Evolutionary conservation across 2,329 filamentous ascomycete genomes (phyloP), one percentile per base, ranked within the genome.

Genomic region (Lasiodiplodia hormozganensis): DNA sequence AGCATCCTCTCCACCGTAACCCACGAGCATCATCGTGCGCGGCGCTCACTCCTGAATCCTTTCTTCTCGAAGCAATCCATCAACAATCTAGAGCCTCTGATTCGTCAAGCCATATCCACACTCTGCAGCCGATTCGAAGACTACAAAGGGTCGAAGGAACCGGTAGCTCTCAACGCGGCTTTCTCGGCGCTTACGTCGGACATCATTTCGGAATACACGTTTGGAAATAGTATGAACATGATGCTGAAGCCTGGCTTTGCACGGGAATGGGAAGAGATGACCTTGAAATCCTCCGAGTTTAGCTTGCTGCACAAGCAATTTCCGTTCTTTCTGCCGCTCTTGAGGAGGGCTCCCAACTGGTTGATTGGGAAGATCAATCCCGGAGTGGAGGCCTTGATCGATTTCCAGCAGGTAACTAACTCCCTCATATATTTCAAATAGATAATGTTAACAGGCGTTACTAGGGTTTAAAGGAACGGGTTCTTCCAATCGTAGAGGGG

Each of bases 61-160:
- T 76, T 73, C 71, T 76, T 76, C 66, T 73, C 72, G 16, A 76
- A 72, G 64, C 70, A 70, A 11, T 70, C 69, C 14, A 70, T 76
- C 43, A 60, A 65, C 10, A 69, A 70, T 23, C 57, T 75, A 11
- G 71, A 75, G 58, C 69, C 70, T 16, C 23, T 70, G 28, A 69
- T 75, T 21, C 70, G 72, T 10, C 12, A 21, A 8, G 21, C 40
- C 14, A 25, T 73, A 11, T 69, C 74, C 18, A 72, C 73, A 40
- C 73, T 76, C 1, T 76, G 74, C 28, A 23, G 23, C 4, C 60
- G 60, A n/a, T 62, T 53, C 69, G 68, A 65, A 31, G 65, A 4
- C 25, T 70, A 65, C 36, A 49, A n/a, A 12, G n/a, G 67, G 36
- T 68, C 38, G 6, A 66, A 62, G 6, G 65, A 57, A 52, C 67